Evolutionary conservation across 106 monocot genomes (phyloP).

Genomic region (Gastrodia elata): DNA sequence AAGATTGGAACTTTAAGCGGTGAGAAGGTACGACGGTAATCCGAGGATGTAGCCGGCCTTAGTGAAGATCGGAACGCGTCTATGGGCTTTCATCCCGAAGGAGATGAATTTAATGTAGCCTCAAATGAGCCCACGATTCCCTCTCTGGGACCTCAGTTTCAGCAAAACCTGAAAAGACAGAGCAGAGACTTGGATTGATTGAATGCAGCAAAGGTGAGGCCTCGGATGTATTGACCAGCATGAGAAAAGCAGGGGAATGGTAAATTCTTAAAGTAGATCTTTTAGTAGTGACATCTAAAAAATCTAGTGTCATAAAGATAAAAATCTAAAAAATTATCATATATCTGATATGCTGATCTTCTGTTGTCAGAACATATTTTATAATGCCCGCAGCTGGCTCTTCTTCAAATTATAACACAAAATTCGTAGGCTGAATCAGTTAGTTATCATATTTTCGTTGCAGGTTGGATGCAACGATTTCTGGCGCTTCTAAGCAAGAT

Average conservation of each 20-base stretch:
- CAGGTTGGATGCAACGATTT: slow-evolving; percentile 95
- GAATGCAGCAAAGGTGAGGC: background rate
- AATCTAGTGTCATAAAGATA: no score
- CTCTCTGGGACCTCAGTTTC: slow-evolving; percentile 25
- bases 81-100: slow-evolving; percentile 32
- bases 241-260: slow-evolving; percentile 26
- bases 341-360: background rate
- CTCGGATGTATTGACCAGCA: slow-evolving; percentile 19
- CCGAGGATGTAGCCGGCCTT: slow-evolving; percentile 64
- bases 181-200: no score
- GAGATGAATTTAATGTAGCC: slow-evolving; percentile 62
- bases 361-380: background rate
- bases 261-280: no score
- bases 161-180: slow-evolving; percentile 53
- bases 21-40: slow-evolving; percentile 48
- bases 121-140: slow-evolving; percentile 55
- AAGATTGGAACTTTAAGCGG: slow-evolving; percentile 19
- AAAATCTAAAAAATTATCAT: no score
- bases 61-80: slow-evolving; percentile 27
- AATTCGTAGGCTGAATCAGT: background rate
- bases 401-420: background rate
- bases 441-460: background rate
- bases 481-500: slow-evolving; percentile 83
- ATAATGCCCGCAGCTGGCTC: background rate
- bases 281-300: no score